Evolutionary conservation across 75 land plant genomes (phyloP).

Genomic region (Selaginella moellendorffii): DNA sequence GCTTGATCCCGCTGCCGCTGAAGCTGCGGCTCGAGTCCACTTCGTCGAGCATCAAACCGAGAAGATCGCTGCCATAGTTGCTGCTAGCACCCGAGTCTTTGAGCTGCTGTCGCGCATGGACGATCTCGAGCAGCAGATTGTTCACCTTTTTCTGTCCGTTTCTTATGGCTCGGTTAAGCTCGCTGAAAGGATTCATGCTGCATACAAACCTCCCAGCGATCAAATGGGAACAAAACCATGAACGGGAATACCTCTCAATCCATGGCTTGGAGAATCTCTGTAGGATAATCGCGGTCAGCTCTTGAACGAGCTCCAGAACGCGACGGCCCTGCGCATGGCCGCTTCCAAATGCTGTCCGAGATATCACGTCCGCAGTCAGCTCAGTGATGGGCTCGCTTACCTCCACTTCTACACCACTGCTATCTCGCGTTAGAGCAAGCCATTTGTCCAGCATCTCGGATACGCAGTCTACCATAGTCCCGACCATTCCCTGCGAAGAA

Average conservation of each 20-base stretch:
- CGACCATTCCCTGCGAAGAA: constrained; percentile 15
- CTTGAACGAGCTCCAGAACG: not conserved
- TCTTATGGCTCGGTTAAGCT: constrained; percentile 47
- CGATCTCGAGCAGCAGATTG: constrained; percentile 49
- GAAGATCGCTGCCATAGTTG: constrained; percentile 53
- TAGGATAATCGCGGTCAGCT: not conserved
- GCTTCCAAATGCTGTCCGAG: not conserved
- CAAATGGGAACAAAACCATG: not conserved
- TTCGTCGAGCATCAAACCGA: constrained; percentile 59
- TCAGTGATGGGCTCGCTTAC: not conserved
- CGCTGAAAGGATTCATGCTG: constrained; percentile 64
- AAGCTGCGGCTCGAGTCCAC: constrained; percentile 19
- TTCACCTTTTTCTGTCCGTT: constrained; percentile 43
- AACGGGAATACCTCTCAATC: not conserved
- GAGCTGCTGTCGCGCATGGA: constrained; percentile 34
- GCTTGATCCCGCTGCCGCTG: not conserved
- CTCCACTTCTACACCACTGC: not conserved
- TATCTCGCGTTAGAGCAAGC: not conserved
- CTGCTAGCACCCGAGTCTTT: constrained; percentile 24
- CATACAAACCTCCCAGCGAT: not conserved
- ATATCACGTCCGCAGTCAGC: not conserved
- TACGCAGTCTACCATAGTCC: not conserved
- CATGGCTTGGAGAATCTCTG: not conserved
- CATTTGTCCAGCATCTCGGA: not conserved
- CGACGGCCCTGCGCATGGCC: not conserved